phyloP scores from a whole-genome alignment of 2,329 filamentous ascomycete species.

The Penicillium polonicum region DNA sequence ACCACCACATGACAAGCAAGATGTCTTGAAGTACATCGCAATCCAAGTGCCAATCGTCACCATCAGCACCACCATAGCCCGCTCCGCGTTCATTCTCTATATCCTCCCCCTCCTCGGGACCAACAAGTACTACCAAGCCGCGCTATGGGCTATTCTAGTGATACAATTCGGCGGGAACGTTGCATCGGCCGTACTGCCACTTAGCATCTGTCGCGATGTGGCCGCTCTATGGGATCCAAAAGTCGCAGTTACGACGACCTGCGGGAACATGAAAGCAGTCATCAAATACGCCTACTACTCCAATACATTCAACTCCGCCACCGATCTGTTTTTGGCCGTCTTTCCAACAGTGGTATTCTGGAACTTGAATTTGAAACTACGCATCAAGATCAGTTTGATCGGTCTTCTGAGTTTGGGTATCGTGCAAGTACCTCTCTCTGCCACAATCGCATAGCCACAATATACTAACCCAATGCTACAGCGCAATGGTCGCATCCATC shows the following conservation, averaged over 20 bases:
- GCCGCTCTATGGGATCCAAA: conserved; percentile 26
- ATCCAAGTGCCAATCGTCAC: conserved; percentile 32
- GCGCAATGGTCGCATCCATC: conserved; percentile 34
- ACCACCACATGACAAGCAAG: conserved; percentile 6
- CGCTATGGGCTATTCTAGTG: conserved; percentile 24
- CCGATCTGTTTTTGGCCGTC: conserved; percentile 31
- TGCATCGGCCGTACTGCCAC: conserved; percentile 27
- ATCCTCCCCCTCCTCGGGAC: conserved; percentile 28
- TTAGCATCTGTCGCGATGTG: conserved; percentile 29
- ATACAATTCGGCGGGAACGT: conserved; percentile 30
- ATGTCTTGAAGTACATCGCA: conserved; percentile 29
- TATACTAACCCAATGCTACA: conserved; percentile 9
- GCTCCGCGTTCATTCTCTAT: conserved; percentile 30
- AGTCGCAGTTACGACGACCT: conserved; percentile 24
- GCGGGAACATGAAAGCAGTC: conserved; percentile 21
- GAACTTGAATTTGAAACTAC: conserved; percentile 31
- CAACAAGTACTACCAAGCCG: conserved; percentile 23
- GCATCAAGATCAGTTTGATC: conserved; percentile 32
- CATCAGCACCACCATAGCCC: conserved; percentile 32
- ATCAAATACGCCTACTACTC: conserved; percentile 34
- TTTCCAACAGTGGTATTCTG: conserved; percentile 33
- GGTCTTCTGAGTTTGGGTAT: conserved; percentile 29
- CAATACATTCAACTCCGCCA: conserved; percentile 30
- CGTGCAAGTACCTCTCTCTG: conserved; percentile 21
- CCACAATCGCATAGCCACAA: background rate